Conservation (phyloP, 2,329 filamentous ascomycete species). For the Ophiostoma piceae region DNA sequence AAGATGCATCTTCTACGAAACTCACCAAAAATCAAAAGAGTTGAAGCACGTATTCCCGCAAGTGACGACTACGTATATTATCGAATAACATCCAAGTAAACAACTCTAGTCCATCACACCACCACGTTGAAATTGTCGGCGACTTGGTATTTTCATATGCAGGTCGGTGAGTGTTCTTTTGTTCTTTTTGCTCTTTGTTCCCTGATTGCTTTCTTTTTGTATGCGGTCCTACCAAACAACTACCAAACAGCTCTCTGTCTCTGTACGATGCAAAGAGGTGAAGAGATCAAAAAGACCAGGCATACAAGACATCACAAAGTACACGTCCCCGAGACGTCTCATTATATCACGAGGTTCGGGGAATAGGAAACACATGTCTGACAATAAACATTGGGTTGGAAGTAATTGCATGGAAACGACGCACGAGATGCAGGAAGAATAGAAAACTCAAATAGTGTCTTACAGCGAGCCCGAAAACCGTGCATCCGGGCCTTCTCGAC, state of each 20-base stretch:
- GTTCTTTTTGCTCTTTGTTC: background rate
- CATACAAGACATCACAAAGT: constrained; percentile 5
- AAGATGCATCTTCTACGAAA: no score
- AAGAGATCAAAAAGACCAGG: background rate
- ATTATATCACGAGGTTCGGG: constrained; percentile 10
- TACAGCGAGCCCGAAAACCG: background rate
- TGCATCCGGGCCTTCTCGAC: background rate
- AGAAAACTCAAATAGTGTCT: background rate
- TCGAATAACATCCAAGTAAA: background rate
- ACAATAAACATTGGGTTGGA: background rate
- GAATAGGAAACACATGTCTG: constrained; percentile 15
- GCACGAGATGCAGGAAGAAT: no score
- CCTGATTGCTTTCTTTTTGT: background rate
- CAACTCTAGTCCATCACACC: background rate
- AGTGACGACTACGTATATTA: background rate
- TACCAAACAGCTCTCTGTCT: background rate
- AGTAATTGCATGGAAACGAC: background rate
- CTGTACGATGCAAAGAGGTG: background rate
- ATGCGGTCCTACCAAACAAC: background rate
- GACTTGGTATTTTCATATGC: constrained; percentile 11
- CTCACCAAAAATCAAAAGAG: no score
- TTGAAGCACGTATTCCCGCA: no score
- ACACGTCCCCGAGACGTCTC: constrained; percentile 14
- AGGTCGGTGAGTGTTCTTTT: background rate
- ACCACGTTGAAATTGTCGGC: constrained; percentile 8